phyloP scores from a whole-genome alignment of 2,329 filamentous ascomycete genomes.

The Alternaria atra region DNA sequence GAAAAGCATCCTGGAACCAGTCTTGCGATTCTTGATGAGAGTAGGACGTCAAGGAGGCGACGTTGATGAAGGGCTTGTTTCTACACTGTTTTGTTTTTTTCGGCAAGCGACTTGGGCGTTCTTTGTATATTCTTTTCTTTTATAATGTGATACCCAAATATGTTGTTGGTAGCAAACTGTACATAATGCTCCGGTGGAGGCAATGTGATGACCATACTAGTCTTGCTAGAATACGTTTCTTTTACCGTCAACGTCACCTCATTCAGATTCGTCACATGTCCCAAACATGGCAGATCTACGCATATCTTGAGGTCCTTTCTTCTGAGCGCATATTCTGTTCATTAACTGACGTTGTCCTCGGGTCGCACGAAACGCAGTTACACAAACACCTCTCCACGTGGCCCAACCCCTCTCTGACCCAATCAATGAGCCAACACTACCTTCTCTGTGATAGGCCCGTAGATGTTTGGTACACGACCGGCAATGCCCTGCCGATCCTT shows the following conservation, averaged over 20 bases:
- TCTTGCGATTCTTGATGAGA: constrained; percentile 28
- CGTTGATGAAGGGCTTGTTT: constrained; percentile 5
- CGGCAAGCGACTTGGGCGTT: background rate
- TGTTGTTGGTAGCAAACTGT: constrained; percentile 3
- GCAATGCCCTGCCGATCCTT: background rate
- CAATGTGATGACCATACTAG: background rate
- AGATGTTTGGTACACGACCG: background rate
- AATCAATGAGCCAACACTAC: background rate
- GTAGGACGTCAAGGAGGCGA: constrained; percentile 2
- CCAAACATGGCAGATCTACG: background rate
- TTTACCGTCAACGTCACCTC: background rate
- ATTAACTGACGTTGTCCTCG: background rate
- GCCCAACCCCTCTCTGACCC: background rate
- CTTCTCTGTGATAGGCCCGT: background rate
- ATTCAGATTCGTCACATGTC: background rate
- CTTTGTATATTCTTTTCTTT: constrained; percentile 6
- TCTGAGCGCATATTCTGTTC: background rate
- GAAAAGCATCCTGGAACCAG: constrained; percentile 30
- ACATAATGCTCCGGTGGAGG: background rate
- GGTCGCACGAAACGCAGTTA: background rate
- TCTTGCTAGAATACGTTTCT: background rate
- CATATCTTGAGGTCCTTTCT: background rate
- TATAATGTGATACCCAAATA: constrained; percentile 30
- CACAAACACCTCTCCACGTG: background rate
- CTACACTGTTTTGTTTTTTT: constrained; percentile 15